phyloP scores from a whole-genome alignment of 108 stramenopile genomes.

The Skeletonema menzelii region DNA sequence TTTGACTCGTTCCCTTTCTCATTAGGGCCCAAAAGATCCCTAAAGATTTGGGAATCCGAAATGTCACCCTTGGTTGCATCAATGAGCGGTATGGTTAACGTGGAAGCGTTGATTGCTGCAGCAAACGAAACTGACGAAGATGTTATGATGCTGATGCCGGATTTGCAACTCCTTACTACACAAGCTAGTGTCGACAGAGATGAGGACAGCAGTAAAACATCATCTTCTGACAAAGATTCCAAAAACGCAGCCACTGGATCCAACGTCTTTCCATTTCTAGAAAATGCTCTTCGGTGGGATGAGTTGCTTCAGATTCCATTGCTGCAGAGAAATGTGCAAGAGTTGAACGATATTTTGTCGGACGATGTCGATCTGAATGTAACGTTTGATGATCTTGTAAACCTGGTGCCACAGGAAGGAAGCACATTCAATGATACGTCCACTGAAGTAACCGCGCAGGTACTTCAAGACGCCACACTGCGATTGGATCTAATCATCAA shows the following conservation, averaged over 20 bases:
- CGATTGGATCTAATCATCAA: slow-evolving; percentile 53
- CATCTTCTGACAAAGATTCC: neutral
- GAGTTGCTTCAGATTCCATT: slow-evolving; percentile 28
- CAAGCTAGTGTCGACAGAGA: neutral
- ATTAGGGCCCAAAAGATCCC: slow-evolving; percentile 1
- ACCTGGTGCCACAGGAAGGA: slow-evolving; percentile 13
- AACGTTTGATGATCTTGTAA: slow-evolving; percentile 30
- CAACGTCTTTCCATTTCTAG: slow-evolving; percentile 37
- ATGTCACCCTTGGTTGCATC: slow-evolving; percentile 40
- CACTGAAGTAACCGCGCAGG: slow-evolving; percentile 28
- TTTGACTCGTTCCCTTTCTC: slow-evolving; percentile 35
- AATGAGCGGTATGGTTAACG: slow-evolving; percentile 40
- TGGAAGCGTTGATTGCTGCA: slow-evolving; percentile 42
- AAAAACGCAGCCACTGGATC: slow-evolving; percentile 1
- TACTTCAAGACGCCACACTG: slow-evolving; percentile 56
- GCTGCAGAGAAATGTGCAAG: slow-evolving; percentile 26
- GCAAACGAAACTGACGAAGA: slow-evolving; percentile 31
- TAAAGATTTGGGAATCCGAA: slow-evolving; percentile 28
- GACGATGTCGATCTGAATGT: slow-evolving; percentile 24
- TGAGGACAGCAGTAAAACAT: neutral
- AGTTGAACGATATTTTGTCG: slow-evolving; percentile 3
- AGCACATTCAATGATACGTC: slow-evolving; percentile 7
- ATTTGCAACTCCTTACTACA: slow-evolving; percentile 2
- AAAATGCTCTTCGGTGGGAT: slow-evolving; percentile 43
- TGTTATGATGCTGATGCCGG: slow-evolving; percentile 8